Evolutionary conservation across 805 yeast species (phyloP).

Genomic region (Cyberlindnera mississippiensis): DNA sequence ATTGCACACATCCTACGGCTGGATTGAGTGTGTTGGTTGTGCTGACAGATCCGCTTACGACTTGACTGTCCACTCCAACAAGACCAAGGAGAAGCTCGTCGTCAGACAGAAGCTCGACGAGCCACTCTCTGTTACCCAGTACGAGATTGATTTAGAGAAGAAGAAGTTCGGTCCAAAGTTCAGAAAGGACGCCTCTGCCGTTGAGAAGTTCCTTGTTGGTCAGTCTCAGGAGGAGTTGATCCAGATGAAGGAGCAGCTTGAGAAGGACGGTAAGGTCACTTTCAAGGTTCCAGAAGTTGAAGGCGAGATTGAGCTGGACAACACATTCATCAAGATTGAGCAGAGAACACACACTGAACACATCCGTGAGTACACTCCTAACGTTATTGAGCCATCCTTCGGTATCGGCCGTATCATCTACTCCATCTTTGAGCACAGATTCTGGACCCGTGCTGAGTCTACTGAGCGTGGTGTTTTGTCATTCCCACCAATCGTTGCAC

Average conservation of each 20-base stretch:
- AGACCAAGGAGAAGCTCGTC: conserved; percentile 90
- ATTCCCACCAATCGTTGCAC: conserved; percentile 93
- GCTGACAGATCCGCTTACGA: conserved; percentile 99
- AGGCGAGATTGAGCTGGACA: conserved; percentile 66
- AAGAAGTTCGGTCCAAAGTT: conserved; percentile 97
- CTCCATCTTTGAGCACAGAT: conserved; percentile 87
- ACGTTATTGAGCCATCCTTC: conserved; percentile 97
- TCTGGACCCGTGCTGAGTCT: conserved; percentile 93
- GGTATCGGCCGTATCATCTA: conserved; percentile 98
- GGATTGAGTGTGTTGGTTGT: conserved; percentile 99
- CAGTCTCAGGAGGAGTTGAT: conserved; percentile 86
- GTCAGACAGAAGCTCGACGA: conserved; percentile 87
- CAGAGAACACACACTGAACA: conserved; percentile 81
- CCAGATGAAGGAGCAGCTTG: conserved; percentile 65
- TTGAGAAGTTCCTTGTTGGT: conserved; percentile 70
- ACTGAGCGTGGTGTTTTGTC: conserved; percentile 86
- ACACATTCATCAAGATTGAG: conserved; percentile 67
- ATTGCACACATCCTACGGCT: conserved; percentile 90
- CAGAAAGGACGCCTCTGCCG: conserved; percentile 94
- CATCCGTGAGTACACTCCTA: conserved; percentile 92
- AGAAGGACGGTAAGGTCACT: conserved; percentile 55
- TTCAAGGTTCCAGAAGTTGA: conserved; percentile 61
- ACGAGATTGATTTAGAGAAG: conserved; percentile 84
- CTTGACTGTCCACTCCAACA: conserved; percentile 89
- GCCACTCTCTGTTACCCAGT: conserved; percentile 79